Conservation (phyloP, 1,284 basidiomycete genomes). For the Sporisorium graminicola region DNA sequence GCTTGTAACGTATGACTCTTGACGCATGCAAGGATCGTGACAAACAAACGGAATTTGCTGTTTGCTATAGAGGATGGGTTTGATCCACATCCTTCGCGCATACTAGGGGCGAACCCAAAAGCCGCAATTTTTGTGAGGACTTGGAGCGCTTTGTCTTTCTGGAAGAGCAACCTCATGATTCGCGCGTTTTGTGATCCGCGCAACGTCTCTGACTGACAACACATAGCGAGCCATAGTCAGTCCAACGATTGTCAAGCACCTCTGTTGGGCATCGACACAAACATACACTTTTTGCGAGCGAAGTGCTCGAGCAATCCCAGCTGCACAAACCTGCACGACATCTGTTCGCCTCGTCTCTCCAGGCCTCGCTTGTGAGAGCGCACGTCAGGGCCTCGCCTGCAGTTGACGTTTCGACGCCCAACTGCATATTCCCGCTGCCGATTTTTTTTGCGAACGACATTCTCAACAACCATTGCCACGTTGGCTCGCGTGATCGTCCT, state of each 20-base stretch:
- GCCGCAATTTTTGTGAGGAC: not conserved
- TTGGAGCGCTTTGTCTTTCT: not conserved
- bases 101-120: not conserved
- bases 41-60: not conserved
- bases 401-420: conserved; percentile 6
- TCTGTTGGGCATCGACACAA: not conserved
- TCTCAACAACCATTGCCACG: not conserved
- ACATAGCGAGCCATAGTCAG: not conserved
- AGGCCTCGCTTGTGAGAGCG: not conserved
- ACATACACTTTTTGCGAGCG: not conserved
- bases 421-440: not conserved
- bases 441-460: not conserved
- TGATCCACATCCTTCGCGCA: not conserved
- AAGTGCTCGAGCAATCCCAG: not conserved
- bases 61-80: not conserved
- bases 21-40: not conserved
- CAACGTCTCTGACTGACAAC: not conserved
- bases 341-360: not conserved
- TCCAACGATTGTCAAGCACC: not conserved
- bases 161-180: not conserved
- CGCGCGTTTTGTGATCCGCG: too few relatives aligned
- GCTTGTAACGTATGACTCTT: not conserved
- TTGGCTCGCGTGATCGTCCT: not conserved
- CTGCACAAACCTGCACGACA: not conserved
- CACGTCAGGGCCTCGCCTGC: conserved; percentile 3